Percentiles rank a stretch among this genome's conserved stretches.
These are phyloP conservation scores for Ceratobasidium sp. DNA, from an alignment of 1,284 basidiomycete genomes.

Conservation along the genomic window DNA sequence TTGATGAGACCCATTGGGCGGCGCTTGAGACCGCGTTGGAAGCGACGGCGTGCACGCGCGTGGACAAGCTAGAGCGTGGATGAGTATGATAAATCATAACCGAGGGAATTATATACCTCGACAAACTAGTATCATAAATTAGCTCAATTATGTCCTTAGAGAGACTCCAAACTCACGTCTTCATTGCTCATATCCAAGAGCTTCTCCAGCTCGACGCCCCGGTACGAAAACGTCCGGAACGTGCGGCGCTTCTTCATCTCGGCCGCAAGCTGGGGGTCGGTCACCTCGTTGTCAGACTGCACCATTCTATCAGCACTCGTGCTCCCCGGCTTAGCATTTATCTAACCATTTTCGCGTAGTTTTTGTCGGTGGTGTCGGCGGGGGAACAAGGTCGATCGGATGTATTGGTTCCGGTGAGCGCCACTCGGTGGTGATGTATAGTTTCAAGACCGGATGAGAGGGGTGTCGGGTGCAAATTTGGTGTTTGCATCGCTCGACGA, in stretches of 20 bases:
- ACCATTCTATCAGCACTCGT: constrained; percentile 51
- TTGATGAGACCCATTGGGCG: constrained; percentile 99
- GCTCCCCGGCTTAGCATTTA: background rate
- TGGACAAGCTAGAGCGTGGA: constrained; percentile 84
- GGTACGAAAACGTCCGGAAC: constrained; percentile 99
- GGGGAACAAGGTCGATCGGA: constrained; percentile 6
- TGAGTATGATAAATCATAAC: background rate
- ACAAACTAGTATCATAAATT: constrained; percentile 67
- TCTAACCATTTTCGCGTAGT: constrained; percentile 34
- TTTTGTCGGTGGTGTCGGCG: constrained; percentile 23
- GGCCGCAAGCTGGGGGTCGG: constrained; percentile 89
- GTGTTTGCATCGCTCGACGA: constrained; percentile 63
- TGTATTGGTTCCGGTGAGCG: constrained; percentile 30
- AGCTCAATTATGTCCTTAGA: constrained; percentile 1
- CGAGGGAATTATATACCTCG: constrained; percentile 66
- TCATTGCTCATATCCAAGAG: constrained; percentile 97
- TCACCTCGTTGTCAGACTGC: constrained; percentile 82
- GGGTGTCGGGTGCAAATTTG: constrained; percentile 38
- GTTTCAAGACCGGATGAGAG: constrained; percentile 19
- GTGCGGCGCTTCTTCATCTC: constrained; percentile 98
- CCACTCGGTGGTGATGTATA: constrained; percentile 31
- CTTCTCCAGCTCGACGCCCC: constrained; percentile 97
- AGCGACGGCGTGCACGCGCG: constrained; percentile 97
- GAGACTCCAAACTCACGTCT: constrained; percentile 68
- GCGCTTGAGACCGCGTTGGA: constrained; percentile 99